Base-by-base conservation (phyloP, 106 monocot species). In the Allium fistulosum region DNA sequence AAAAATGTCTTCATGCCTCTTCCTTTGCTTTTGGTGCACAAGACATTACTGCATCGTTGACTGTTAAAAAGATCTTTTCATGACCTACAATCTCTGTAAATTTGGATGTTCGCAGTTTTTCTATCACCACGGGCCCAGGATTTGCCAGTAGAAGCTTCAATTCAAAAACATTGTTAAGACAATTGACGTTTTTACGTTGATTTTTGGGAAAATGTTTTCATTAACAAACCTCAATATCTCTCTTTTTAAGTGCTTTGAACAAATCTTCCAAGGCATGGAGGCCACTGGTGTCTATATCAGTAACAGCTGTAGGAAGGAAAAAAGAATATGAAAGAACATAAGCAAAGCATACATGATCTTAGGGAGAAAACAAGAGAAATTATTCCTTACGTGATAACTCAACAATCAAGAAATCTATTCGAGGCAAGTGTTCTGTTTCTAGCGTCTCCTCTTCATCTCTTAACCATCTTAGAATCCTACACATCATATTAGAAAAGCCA, bases 391-490 rank as follows among this genome's bases (percentile, higher is more conserved):
- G 85, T 26, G 89, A 83, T 82, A 90, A 65, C 53, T 90, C 85
- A 1, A 85, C 71, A 14, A 90, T 73, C 77, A 90, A 69, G 63
- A 69, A 79, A 37, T 84, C 61, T 15, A 81, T 81, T 68, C 53
- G 69, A 52, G 78, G 78, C 16, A 74, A 53, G 48, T 68, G 58
- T 13, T 57, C 57, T 7, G 14, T 56, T 49, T 84, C 71, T 4
- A 76, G 65, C 48, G 66, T 46, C 45, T 88, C 81, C 46, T 83
- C 83, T 68, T 87, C 80, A 18, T 88, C 83, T 68, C 57, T 79
- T 61, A 88, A 66, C 87, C 83, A 83, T 78, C 83, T 84, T 13
- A 88, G 71, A 45, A 81, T 81, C 76, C 83, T 84, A 69, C 62
- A 72, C 37, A 37, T 37, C 1, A 1, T 0, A 37, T 37, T 37